A percentile compares a stretch with the other conserved stretches of the same genome.
phyloP scores from a whole-genome alignment of 768 basidiomycete species.

The Dacryopinax spathularia region DNA sequence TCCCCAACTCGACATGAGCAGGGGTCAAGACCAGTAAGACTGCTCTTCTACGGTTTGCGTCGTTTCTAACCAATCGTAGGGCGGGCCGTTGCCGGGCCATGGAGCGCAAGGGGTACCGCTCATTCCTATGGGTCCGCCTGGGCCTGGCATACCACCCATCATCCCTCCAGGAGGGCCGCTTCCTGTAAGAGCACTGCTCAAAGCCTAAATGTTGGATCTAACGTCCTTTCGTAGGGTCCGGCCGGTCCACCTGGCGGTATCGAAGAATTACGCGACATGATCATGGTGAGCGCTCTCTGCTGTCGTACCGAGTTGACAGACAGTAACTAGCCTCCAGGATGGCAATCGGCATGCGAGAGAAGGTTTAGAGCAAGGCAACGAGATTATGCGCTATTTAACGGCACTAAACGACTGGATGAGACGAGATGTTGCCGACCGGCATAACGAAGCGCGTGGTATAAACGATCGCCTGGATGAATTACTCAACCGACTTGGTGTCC shows the following conservation, averaged over 20 bases:
- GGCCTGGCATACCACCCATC: neutral
- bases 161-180: neutral
- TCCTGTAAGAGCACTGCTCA: neutral
- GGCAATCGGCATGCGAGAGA: neutral
- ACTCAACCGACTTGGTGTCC: constrained; percentile 29
- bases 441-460: constrained; percentile 54
- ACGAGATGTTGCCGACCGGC: constrained; percentile 64
- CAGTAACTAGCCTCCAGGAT: too few relatives aligned
- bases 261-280: constrained; percentile 52
- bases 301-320: too few relatives aligned
- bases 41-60: neutral
- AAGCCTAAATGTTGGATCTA: neutral
- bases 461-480: constrained; percentile 44
- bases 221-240: neutral
- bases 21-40: neutral
- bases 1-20: neutral
- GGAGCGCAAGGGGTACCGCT: neutral
- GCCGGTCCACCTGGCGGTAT: constrained; percentile 31
- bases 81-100: neutral
- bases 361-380: constrained; percentile 11
- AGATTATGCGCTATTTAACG: constrained; percentile 44
- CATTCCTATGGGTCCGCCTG: neutral
- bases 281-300: constrained; percentile 17
- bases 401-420: constrained; percentile 66
- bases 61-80: neutral